Evolutionary conservation across 2,329 filamentous ascomycete species (phyloP), one percentile per base, ranked within the genome.

Genomic region (Raffaelea arxii): DNA sequence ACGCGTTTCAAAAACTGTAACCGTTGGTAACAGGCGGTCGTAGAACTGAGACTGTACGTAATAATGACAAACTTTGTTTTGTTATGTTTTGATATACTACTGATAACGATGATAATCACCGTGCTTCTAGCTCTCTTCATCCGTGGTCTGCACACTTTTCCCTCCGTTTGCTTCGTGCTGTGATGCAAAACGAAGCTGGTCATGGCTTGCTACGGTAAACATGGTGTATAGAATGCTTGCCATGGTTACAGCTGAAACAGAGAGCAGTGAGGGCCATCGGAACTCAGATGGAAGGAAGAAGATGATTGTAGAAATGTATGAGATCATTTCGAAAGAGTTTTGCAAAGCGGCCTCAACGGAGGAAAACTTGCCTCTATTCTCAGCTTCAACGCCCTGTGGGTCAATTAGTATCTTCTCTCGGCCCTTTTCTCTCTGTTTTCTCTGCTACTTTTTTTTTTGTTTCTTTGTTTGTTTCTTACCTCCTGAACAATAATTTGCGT

Each of bases 271-370:
- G 0, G 84, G 82, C 56, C 74, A 80, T 46, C 68, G 67, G 58
- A 88, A 88, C 53, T 85, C 71, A 3, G 73, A 68, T 0, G 84
- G 82, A 0, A 65, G 62, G 2, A 74, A 69, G 50, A 81, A 86
- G 5, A 81, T 57, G 49, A 86, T 78, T 0, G 84, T 89, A 1
- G 73, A 71, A 0, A 69, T 69, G 56, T 78, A 88, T 0, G 82
- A 80, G 1, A 79, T 59, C 43, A 87, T 68, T 59, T 88, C 84
- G 50, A 86, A 87, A 1, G 75, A 53, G 51, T 80, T 87, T 57
- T 89, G 84, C 35, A 80, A 69, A 0, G 78, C 72, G 9, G 78
- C 73, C 59, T 89, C 85, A 6, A 78, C 72, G 0, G 80, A 67
- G 0, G 83, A 86, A 54, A 89, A 89, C 0, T 70, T 65, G 1